Percentiles rank a stretch among this genome's conserved stretches.
phyloP scores from a whole-genome alignment of 2,329 filamentous ascomycete species.

The Fulvia fulva region DNA sequence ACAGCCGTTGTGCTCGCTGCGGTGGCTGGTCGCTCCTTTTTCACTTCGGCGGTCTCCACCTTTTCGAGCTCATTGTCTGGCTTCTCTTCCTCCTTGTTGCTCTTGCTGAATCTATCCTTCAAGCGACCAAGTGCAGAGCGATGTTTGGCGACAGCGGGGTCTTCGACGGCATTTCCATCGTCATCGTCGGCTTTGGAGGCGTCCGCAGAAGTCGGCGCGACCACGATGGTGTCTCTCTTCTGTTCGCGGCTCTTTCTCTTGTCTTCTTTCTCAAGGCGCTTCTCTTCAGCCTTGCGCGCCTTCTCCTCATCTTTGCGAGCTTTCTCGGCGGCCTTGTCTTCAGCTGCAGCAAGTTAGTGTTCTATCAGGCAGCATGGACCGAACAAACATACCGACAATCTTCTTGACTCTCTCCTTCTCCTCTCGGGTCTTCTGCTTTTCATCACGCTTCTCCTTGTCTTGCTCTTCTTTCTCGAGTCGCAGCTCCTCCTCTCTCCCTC shows the following conservation, averaged over 20 bases:
- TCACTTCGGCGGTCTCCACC: not conserved
- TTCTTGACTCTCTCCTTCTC: constrained; percentile 35
- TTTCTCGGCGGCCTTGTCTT: constrained; percentile 50
- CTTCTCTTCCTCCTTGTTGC: constrained; percentile 4
- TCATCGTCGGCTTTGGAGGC: constrained; percentile 9
- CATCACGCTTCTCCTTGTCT: constrained; percentile 55
- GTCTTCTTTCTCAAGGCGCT: constrained; percentile 47
- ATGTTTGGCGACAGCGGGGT: constrained; percentile 14
- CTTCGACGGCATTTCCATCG: constrained; percentile 6
- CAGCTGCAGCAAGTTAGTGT: constrained; percentile 38
- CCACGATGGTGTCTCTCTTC: constrained; percentile 23
- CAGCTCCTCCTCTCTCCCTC: constrained; percentile 61
- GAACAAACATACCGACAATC: not conserved
- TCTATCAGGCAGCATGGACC: no score
- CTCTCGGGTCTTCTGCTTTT: constrained; percentile 49
- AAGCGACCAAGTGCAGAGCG: constrained; percentile 20
- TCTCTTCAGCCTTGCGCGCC: constrained; percentile 52
- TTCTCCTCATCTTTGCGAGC: constrained; percentile 50
- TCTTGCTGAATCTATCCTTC: constrained; percentile 23
- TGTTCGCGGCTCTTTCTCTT: constrained; percentile 45
- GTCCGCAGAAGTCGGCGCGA: constrained; percentile 7
- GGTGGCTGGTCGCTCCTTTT: not conserved
- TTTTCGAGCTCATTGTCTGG: not conserved
- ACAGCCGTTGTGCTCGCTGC: not conserved
- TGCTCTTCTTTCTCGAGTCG: constrained; percentile 62